phyloP scores from a whole-genome alignment of 352 stramenopile species.

The Phytophthora cajani region DNA sequence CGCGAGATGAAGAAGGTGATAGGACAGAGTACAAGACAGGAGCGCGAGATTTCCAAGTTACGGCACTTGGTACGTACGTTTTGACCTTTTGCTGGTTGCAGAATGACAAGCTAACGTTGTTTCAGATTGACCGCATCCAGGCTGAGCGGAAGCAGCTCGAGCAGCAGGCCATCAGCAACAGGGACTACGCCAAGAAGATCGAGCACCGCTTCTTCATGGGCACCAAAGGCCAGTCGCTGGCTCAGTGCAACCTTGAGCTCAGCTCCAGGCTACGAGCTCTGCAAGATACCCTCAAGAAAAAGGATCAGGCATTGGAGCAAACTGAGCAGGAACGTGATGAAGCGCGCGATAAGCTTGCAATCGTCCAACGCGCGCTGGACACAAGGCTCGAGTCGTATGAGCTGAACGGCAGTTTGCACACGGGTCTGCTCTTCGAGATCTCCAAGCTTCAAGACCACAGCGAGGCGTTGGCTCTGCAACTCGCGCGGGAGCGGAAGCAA shows the following conservation, averaged over 20 bases:
- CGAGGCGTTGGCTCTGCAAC: constrained; percentile 64
- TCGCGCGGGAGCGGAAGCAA: constrained; percentile 59
- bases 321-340: constrained; percentile 48
- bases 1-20: constrained; percentile 56
- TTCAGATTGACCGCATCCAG: constrained; percentile 77
- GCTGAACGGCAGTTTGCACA: constrained; percentile 77
- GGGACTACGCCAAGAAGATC: constrained; percentile 88
- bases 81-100: background rate
- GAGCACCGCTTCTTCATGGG: constrained; percentile 86
- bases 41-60: constrained; percentile 71
- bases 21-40: constrained; percentile 45
- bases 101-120: background rate
- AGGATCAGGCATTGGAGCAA: constrained; percentile 29
- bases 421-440: constrained; percentile 80
- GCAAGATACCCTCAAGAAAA: constrained; percentile 39
- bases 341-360: constrained; percentile 58
- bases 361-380: constrained; percentile 76
- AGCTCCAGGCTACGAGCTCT: constrained; percentile 47
- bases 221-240: constrained; percentile 65
- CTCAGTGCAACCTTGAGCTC: constrained; percentile 74
- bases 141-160: constrained; percentile 80
- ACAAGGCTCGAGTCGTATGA: constrained; percentile 66
- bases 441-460: constrained; percentile 75
- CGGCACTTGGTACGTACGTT: constrained; percentile 51
- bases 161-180: constrained; percentile 80